These are phyloP conservation scores for Vitis labrusca DNA, from an alignment of 164 flowering plant genomes.

Conservation along the genomic window DNA sequence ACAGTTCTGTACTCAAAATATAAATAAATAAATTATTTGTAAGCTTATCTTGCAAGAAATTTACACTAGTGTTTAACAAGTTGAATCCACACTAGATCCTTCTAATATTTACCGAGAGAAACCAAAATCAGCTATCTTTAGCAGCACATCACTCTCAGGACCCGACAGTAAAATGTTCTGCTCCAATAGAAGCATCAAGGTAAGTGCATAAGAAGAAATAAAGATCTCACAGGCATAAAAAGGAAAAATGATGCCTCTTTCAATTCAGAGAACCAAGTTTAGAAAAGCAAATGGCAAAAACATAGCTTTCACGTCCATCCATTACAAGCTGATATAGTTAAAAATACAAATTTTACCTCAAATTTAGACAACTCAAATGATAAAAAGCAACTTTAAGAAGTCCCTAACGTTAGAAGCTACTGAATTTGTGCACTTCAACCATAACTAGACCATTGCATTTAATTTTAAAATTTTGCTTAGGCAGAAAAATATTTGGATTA, in stretches of 20 bases:
- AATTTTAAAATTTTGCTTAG: too few species aligned
- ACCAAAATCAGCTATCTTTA: conserved; percentile 77
- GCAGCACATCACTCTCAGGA: conserved; percentile 36
- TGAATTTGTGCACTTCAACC: too few species aligned
- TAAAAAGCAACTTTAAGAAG: too few species aligned
- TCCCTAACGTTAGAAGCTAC: too few species aligned
- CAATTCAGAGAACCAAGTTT: not conserved
- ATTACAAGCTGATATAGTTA: too few species aligned
- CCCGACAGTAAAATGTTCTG: conserved; percentile 63
- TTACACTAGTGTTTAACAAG: not conserved
- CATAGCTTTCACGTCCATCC: too few species aligned
- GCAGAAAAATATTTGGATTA: too few species aligned
- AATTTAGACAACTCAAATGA: too few species aligned
- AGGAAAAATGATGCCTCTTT: not conserved
- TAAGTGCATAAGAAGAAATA: not conserved
- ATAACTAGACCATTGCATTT: too few species aligned
- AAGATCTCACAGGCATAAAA: not conserved
- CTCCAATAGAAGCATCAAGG: conserved; percentile 11
- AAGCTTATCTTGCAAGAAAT: not conserved
- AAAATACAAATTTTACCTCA: too few species aligned
- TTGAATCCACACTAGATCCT: not conserved
- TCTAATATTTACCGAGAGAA: conserved; percentile 51
- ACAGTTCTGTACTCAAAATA: conserved; percentile 31
- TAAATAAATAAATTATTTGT: conserved; percentile 1
- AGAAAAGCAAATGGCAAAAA: too few species aligned